Evolutionary conservation across 2,329 filamentous ascomycete genomes (phyloP).

Genomic region (Pleoardoris graminearum): DNA sequence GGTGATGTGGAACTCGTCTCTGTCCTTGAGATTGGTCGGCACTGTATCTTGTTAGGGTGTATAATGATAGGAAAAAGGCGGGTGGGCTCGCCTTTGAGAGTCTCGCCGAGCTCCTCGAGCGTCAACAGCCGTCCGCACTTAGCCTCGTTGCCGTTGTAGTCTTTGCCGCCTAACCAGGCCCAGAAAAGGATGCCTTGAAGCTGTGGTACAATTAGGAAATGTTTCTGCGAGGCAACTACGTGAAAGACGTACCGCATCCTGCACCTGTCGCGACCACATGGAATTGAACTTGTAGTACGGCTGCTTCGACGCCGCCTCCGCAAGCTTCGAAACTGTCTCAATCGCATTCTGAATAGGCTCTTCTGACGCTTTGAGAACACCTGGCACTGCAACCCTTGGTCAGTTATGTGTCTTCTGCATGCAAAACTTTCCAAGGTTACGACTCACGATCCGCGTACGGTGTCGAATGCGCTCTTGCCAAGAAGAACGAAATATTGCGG

Average conservation of each 20-base stretch:
- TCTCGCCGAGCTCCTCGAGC: constrained; percentile 81
- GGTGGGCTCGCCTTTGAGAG: constrained; percentile 70
- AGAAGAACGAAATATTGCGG: constrained; percentile 76
- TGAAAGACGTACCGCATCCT: constrained; percentile 67
- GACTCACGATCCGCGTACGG: constrained; percentile 64
- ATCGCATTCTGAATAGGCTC: constrained; percentile 72
- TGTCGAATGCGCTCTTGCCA: constrained; percentile 89
- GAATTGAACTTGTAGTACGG: constrained; percentile 98
- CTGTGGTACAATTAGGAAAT: constrained; percentile 40
- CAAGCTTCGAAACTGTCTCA: constrained; percentile 70
- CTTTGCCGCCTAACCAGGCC: constrained; percentile 80
- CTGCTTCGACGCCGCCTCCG: constrained; percentile 74
- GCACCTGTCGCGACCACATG: constrained; percentile 81
- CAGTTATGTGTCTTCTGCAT: constrained; percentile 8
- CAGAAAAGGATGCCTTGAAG: constrained; percentile 62
- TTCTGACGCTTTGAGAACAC: constrained; percentile 71
- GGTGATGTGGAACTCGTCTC: constrained; percentile 89
- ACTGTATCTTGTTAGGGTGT: constrained; percentile 57
- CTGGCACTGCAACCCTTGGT: constrained; percentile 59
- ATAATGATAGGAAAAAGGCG: not conserved
- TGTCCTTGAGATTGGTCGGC: constrained; percentile 86
- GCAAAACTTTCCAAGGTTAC: not conserved
- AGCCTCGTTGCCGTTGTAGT: constrained; percentile 54
- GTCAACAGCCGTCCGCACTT: constrained; percentile 71
- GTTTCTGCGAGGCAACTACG: not conserved